Evolutionary conservation across 371 early-diverging fungal genomes (phyloP).

Genomic region (Mucor plumbeus): DNA sequence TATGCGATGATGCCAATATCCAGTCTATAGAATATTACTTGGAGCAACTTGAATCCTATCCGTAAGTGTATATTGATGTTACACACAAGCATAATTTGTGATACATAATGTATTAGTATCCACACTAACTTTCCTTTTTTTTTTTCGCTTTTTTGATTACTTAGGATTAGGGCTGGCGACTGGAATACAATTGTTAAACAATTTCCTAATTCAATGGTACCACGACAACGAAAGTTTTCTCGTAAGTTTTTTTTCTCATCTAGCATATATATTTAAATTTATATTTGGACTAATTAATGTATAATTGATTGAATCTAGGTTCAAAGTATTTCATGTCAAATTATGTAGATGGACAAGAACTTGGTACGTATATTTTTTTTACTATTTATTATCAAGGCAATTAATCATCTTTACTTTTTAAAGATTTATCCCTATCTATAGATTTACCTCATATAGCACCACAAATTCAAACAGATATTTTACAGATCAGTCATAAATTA

Average conservation of each 20-base stretch:
- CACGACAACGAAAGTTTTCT: slow-evolving; percentile 21
- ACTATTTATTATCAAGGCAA: background rate
- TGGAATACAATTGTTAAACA: background rate
- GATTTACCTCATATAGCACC: slow-evolving; percentile 31
- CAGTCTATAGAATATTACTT: slow-evolving; percentile 23
- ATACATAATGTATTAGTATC: background rate
- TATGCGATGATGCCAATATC: slow-evolving; percentile 24
- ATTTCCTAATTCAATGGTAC: background rate
- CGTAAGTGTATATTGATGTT: slow-evolving; percentile 29
- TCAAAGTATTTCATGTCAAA: slow-evolving; percentile 10
- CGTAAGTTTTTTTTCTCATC: slow-evolving; percentile 10
- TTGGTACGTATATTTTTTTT: background rate
- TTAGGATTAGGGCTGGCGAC: slow-evolving; percentile 20
- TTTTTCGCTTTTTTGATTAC: too few species aligned
- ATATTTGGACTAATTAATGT: background rate
- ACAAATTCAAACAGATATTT: slow-evolving; percentile 7
- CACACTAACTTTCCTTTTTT: too few species aligned
- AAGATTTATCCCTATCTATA: slow-evolving; percentile 4
- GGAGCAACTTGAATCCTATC: slow-evolving; percentile 39
- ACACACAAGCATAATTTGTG: background rate
- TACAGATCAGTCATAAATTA: slow-evolving; percentile 26
- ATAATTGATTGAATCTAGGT: slow-evolving; percentile 1
- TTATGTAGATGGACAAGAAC: slow-evolving; percentile 14
- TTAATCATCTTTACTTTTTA: slow-evolving; percentile 2
- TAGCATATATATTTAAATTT: background rate